A percentile compares a stretch with the other conserved stretches of the same genome.
These are phyloP conservation scores for Centella asiatica DNA, from an alignment of 129 eudicot species.

Conservation along the genomic window DNA sequence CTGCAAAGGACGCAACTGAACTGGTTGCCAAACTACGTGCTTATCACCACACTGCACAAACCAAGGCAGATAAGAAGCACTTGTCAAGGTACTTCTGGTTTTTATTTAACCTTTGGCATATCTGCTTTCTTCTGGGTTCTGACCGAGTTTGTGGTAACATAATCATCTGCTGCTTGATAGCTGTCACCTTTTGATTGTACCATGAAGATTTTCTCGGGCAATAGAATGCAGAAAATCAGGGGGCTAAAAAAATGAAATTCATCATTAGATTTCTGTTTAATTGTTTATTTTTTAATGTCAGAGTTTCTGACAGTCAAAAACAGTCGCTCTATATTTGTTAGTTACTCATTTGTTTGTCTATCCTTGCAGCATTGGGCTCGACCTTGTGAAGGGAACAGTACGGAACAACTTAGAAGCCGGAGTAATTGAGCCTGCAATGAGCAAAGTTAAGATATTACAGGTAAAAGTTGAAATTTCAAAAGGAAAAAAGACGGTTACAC, in stretches of 20 bases:
- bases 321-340: background rate
- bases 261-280: too few species aligned
- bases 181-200: background rate
- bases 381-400: constrained; percentile 68
- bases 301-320: too few species aligned
- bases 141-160: too few species aligned
- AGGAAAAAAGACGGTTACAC: background rate
- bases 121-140: background rate
- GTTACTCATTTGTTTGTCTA: background rate
- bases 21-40: constrained; percentile 87
- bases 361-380: constrained; percentile 77
- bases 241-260: background rate
- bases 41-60: constrained; percentile 89
- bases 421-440: constrained; percentile 97
- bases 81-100: constrained; percentile 58
- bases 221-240: background rate
- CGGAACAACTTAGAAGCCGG: constrained; percentile 97
- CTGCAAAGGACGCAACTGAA: constrained; percentile 94
- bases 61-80: constrained; percentile 93
- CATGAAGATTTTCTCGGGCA: too few species aligned
- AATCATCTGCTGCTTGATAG: background rate
- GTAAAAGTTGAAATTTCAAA: constrained; percentile 15
- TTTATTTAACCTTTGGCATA: background rate
- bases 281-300: too few species aligned
- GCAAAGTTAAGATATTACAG: constrained; percentile 95